Percentiles rank a stretch among this genome's conserved stretches.
Evolutionary conservation across 192 early-diverging fungal species (phyloP).

Genomic region (Backusella tarrabulga): DNA sequence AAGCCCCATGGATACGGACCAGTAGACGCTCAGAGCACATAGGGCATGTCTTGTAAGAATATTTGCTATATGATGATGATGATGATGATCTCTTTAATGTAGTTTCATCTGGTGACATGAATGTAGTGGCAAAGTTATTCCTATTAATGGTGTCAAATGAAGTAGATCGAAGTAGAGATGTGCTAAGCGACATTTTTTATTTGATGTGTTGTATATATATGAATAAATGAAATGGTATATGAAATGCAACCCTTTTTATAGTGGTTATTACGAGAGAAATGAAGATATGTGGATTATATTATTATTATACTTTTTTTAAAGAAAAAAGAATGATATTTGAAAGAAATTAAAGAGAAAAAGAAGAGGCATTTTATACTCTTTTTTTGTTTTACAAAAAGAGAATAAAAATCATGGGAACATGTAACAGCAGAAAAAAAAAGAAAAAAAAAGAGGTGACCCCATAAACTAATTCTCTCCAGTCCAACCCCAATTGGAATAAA

Average conservation of each 20-base stretch:
- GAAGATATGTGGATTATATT: background rate
- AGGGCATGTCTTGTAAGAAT: slow-evolving; percentile 32
- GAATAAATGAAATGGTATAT: background rate
- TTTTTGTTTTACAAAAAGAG: background rate
- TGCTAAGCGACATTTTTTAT: background rate
- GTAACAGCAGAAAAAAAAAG: background rate
- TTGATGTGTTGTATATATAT: background rate
- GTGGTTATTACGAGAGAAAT: background rate
- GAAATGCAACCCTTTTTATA: background rate
- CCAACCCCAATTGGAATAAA: slow-evolving; percentile 1
- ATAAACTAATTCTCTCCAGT: background rate
- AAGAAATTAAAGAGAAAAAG: background rate
- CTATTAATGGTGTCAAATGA: slow-evolving; percentile 2
- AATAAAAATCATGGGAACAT: background rate
- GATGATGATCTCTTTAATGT: slow-evolving; percentile 6
- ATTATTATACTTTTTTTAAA: background rate
- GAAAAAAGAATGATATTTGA: background rate
- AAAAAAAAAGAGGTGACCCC: background rate
- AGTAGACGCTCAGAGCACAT: slow-evolving; percentile 33
- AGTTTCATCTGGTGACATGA: background rate
- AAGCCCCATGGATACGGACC: slow-evolving; percentile 33
- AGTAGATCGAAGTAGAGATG: slow-evolving; percentile 7
- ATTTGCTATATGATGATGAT: slow-evolving; percentile 10
- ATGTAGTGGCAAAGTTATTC: background rate
- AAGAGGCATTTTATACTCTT: background rate